phyloP scores from a whole-genome alignment of 805 yeast species.

The Metschnikowia shivogae region DNA sequence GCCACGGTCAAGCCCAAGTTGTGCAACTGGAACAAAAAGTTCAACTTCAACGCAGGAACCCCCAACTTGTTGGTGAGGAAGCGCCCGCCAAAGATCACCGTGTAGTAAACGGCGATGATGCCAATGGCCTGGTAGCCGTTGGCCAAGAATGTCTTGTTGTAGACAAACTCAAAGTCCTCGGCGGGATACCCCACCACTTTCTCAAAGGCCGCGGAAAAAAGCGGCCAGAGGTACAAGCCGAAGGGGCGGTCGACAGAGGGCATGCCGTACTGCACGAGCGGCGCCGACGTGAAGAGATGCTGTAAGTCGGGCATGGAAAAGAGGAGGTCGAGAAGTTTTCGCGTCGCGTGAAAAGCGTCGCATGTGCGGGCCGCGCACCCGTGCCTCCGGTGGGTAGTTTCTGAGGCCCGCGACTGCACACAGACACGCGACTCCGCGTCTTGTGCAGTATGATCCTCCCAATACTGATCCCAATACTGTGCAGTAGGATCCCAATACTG shows the following conservation, averaged over 20 bases:
- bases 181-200: constrained; percentile 53
- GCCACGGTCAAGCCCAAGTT: constrained; percentile 69
- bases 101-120: constrained; percentile 38
- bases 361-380: neutral
- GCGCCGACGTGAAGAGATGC: constrained; percentile 12
- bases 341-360: neutral
- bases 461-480: too few relatives aligned
- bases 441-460: too few relatives aligned
- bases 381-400: neutral
- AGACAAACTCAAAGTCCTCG: constrained; percentile 61
- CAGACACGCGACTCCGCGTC: too few relatives aligned
- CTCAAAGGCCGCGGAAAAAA: constrained; percentile 50
- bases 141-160: constrained; percentile 64
- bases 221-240: constrained; percentile 64
- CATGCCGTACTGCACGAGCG: constrained; percentile 23
- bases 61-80: constrained; percentile 47
- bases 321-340: constrained; percentile 2
- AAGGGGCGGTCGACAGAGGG: constrained; percentile 47
- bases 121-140: constrained; percentile 52
- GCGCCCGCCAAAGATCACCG: constrained; percentile 66
- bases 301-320: constrained; percentile 10
- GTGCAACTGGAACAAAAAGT: constrained; percentile 77
- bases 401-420: too few relatives aligned
- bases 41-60: constrained; percentile 67
- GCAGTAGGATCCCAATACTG: too few relatives aligned